Conservation (phyloP, 768 basidiomycete genomes). For the Suillus brevipes region DNA sequence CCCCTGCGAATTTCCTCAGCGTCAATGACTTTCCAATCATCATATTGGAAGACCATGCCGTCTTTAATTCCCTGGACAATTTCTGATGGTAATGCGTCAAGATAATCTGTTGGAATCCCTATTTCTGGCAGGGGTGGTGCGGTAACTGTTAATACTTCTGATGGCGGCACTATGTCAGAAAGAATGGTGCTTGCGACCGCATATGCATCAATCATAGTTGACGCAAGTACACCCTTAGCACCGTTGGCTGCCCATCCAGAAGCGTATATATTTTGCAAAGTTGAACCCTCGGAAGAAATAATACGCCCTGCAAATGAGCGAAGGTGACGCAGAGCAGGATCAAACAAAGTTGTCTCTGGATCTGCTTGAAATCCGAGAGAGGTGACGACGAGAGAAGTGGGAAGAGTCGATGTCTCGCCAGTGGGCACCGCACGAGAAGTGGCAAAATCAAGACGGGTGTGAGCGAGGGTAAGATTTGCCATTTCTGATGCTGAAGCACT, state of each 20-base stretch:
- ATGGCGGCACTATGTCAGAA: constrained; percentile 46
- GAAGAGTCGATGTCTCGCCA: constrained; percentile 47
- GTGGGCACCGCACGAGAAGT: constrained; percentile 54
- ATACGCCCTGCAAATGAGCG: constrained; percentile 55
- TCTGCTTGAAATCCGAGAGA: constrained; percentile 86
- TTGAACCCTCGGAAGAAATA: constrained; percentile 36
- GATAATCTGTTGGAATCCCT: constrained; percentile 14
- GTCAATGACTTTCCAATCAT: constrained; percentile 76
- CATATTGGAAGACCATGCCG: constrained; percentile 57
- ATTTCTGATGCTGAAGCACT: constrained; percentile 20
- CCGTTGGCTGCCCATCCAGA: constrained; percentile 94
- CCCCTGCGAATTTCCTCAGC: constrained; percentile 70
- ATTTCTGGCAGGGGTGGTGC: constrained; percentile 9
- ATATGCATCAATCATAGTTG: constrained; percentile 93
- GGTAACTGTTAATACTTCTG: constrained; percentile 18
- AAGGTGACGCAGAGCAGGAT: constrained; percentile 54
- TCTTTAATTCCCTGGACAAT: constrained; percentile 43
- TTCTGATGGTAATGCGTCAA: constrained; percentile 50
- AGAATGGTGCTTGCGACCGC: constrained; percentile 71
- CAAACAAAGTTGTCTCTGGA: constrained; percentile 57
- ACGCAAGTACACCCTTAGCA: constrained; percentile 87
- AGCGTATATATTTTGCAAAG: constrained; percentile 72
- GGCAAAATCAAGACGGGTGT: constrained; percentile 56
- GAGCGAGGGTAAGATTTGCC: constrained; percentile 54
- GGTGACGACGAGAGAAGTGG: constrained; percentile 81